phyloP scores from a whole-genome alignment of 2,329 filamentous ascomycete genomes.

The Cordyceps cateniannulata region DNA sequence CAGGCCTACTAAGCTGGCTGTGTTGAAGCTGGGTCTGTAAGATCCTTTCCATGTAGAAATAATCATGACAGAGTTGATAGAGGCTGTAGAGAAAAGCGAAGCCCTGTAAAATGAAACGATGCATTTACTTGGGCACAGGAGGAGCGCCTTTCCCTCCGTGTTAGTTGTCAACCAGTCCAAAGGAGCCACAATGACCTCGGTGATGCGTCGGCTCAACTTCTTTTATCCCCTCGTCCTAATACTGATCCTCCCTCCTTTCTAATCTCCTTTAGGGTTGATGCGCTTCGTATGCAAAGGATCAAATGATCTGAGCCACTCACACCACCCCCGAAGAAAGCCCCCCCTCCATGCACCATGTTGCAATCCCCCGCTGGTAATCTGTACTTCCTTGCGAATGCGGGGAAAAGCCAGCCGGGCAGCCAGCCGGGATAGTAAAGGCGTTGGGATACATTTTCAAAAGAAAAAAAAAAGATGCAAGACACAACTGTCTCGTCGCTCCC shows the following conservation, averaged over 20 bases:
- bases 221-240: background rate
- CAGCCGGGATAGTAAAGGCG: background rate
- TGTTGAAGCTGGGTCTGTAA: no score
- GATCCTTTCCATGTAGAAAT: no score
- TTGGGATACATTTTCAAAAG: background rate
- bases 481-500: background rate
- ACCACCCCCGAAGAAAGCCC: background rate
- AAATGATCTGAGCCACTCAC: conserved; percentile 5
- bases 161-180: background rate
- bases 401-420: background rate
- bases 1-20: background rate
- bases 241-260: background rate
- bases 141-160: background rate
- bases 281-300: conserved; percentile 8
- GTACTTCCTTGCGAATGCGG: background rate
- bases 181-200: background rate
- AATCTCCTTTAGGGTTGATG: background rate
- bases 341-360: background rate
- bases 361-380: background rate
- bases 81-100: no score
- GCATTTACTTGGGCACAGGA: no score
- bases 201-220: background rate
- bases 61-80: no score
- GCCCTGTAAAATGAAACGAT: no score
- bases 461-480: background rate